Evolutionary conservation across 1,284 basidiomycete genomes (phyloP).

Genomic region (Tremellales sp.): DNA sequence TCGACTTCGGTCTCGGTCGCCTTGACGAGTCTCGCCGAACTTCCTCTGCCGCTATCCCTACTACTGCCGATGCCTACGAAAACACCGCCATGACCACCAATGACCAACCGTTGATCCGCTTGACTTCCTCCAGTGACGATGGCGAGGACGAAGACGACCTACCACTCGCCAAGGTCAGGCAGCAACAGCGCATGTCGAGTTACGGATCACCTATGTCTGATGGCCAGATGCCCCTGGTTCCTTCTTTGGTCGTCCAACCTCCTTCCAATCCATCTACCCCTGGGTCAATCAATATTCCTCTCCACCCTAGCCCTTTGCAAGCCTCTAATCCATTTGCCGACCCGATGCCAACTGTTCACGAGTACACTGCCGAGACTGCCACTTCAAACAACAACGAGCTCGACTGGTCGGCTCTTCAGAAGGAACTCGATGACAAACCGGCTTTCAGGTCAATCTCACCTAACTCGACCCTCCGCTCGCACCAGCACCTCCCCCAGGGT

Average conservation of each 20-base stretch:
- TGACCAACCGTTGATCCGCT: background rate
- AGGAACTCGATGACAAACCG: slow-evolving; percentile 29
- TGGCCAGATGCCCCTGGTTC: slow-evolving; percentile 20
- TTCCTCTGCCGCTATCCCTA: background rate
- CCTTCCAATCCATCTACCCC: slow-evolving; percentile 33
- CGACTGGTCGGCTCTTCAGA: slow-evolving; percentile 37
- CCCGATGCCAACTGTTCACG: slow-evolving; percentile 1
- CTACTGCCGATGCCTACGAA: background rate
- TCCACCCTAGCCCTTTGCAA: slow-evolving; percentile 14
- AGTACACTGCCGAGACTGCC: slow-evolving; percentile 2
- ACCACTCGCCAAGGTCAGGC: too few species aligned
- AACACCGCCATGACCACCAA: background rate
- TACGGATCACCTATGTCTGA: slow-evolving; percentile 17
- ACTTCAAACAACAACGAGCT: slow-evolving; percentile 18
- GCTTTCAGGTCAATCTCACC: slow-evolving; percentile 44
- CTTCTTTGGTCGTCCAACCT: slow-evolving; percentile 27
- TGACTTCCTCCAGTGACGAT: background rate
- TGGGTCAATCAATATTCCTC: slow-evolving; percentile 13
- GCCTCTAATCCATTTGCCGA: slow-evolving; percentile 10
- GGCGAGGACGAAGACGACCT: background rate
- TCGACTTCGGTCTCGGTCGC: slow-evolving; percentile 48
- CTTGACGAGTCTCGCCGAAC: slow-evolving; percentile 31
- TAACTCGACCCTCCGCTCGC: slow-evolving; percentile 34
- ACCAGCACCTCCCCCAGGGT: slow-evolving; percentile 16
- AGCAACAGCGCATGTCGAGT: background rate